phyloP scores from a whole-genome alignment of 106 monocot species.

The Alisma plantagoaquatica region DNA sequence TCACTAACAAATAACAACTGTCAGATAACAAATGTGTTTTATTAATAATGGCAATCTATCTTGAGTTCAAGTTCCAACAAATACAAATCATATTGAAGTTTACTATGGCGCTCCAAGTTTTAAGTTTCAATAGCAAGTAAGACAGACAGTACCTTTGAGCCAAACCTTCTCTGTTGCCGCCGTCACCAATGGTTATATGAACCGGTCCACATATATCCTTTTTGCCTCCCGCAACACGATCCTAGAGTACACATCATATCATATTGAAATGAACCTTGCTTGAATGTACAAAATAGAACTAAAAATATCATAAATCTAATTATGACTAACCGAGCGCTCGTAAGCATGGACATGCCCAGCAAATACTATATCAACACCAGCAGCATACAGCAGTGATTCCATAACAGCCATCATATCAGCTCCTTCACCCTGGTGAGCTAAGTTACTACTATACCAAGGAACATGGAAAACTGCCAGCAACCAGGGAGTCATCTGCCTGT shows the following conservation, averaged over 20 bases:
- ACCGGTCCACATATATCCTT: conserved; percentile 54
- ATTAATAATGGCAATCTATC: too few relatives aligned
- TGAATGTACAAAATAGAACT: too few relatives aligned
- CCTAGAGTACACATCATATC: conserved; percentile 24
- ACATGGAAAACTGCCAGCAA: conserved; percentile 65
- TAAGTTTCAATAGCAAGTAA: too few relatives aligned
- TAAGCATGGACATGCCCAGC: conserved; percentile 99
- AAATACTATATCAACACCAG: conserved; percentile 69
- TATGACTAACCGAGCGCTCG: conserved; percentile 56
- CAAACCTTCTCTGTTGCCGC: conserved; percentile 93
- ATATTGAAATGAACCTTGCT: too few relatives aligned
- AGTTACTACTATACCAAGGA: conserved; percentile 98
- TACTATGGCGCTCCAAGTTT: too few relatives aligned
- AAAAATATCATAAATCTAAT: too few relatives aligned
- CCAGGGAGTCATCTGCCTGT: conserved; percentile 81
- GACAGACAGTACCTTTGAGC: conserved; percentile 79
- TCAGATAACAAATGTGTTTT: too few relatives aligned
- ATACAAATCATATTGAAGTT: too few relatives aligned
- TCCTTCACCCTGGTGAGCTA: conserved; percentile 91
- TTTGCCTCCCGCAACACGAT: conserved; percentile 31
- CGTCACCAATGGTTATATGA: conserved; percentile 95
- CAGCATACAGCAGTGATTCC: conserved; percentile 70
- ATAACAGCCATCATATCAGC: conserved; percentile 70
- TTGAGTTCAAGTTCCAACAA: too few relatives aligned
- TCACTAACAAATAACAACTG: too few relatives aligned